Evolutionary conservation across 2,329 filamentous ascomycete species (phyloP).

Genomic region (Fusarium denticulatum): DNA sequence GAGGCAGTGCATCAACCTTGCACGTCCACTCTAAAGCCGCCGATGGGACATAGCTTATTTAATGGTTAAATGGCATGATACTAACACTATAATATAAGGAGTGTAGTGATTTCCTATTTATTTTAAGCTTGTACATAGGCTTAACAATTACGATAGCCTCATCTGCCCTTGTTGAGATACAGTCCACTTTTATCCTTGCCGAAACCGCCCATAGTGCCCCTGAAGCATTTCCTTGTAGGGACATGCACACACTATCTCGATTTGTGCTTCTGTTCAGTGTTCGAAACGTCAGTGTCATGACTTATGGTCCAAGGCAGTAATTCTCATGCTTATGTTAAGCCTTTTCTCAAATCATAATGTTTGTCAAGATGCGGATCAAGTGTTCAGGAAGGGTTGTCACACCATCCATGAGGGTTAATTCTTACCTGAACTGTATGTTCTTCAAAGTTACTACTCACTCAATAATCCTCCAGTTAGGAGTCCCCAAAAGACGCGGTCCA

Average conservation of each 20-base stretch:
- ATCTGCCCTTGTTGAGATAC: neutral
- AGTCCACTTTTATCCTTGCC: neutral
- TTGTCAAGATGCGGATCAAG: neutral
- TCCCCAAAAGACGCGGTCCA: no score
- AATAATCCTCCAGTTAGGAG: no score
- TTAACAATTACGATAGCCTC: neutral
- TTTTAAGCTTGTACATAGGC: neutral
- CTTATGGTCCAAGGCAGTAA: neutral
- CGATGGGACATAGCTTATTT: neutral
- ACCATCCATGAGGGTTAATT: neutral
- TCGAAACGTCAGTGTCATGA: accelerated
- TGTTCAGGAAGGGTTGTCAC: neutral
- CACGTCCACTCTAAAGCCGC: neutral
- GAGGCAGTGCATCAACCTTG: conserved; percentile 26
- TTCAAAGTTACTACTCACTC: neutral
- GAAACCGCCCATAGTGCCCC: neutral
- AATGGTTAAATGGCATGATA: neutral
- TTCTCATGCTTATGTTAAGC: neutral
- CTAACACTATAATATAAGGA: neutral
- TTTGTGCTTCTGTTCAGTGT: neutral
- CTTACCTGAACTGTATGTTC: neutral
- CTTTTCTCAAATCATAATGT: neutral
- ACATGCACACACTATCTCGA: neutral
- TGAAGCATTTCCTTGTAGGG: neutral
- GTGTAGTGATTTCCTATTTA: neutral